These are phyloP conservation scores for Zasmidium cellare DNA, from an alignment of 2,329 filamentous ascomycete genomes.

Conservation along the genomic window DNA sequence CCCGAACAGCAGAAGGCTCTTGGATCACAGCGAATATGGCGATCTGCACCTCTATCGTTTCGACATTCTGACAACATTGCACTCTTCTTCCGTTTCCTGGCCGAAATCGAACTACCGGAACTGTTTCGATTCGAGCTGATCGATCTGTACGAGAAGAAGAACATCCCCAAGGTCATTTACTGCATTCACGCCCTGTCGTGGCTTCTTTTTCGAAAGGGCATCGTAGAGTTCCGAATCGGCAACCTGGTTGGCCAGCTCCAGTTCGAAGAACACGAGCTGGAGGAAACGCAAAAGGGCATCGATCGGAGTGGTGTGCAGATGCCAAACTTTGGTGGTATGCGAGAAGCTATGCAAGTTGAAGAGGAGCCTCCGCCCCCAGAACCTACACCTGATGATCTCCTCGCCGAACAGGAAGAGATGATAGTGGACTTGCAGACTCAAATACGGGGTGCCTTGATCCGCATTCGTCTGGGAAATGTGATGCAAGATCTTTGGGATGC, in stretches of 20 bases:
- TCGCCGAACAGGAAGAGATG: constrained; percentile 70
- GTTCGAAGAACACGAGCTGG: constrained; percentile 95
- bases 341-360: constrained; percentile 89
- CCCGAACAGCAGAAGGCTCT: constrained; percentile 42
- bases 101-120: constrained; percentile 88
- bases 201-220: constrained; percentile 92
- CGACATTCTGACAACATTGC: constrained; percentile 98
- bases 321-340: constrained; percentile 98
- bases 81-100: constrained; percentile 89
- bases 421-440: constrained; percentile 85
- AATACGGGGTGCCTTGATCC: constrained; percentile 74
- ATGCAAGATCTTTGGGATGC: constrained; percentile 92
- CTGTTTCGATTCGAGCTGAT: constrained; percentile 96
- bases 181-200: constrained; percentile 97
- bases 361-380: constrained; percentile 71
- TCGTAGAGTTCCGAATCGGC: constrained; percentile 92
- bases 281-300: constrained; percentile 93
- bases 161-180: constrained; percentile 98
- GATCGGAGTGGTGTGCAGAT: constrained; percentile 94
- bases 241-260: constrained; percentile 95
- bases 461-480: constrained; percentile 72
- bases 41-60: constrained; percentile 80
- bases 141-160: constrained; percentile 98
- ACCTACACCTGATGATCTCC: constrained; percentile 85
- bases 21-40: constrained; percentile 69